Percentiles rank a stretch among this genome's conserved stretches.
These are phyloP conservation scores for Dictyostelium firmibasis DNA, from an alignment of 78 protist species.

Conservation along the genomic window DNA sequence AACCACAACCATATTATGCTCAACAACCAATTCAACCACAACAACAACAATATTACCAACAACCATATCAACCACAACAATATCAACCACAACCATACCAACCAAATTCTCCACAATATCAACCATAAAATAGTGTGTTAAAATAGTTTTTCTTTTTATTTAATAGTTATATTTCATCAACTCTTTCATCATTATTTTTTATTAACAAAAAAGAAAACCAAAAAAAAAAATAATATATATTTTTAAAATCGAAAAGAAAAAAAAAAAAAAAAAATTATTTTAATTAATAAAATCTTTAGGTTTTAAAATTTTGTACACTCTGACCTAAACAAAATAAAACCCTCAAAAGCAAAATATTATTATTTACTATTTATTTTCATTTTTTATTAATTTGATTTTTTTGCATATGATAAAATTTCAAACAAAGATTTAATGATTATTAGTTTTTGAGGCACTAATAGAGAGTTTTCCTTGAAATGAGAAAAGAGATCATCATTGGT, in stretches of 20 bases:
- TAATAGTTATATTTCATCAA: no score
- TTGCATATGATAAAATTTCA: not conserved
- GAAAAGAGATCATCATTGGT: not conserved
- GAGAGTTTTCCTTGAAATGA: not conserved
- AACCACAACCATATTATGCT: slow-evolving; percentile 78
- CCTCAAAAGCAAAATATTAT: not conserved
- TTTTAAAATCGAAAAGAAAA: not conserved
- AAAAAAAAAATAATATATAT: not conserved
- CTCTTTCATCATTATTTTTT: no score
- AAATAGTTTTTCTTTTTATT: not conserved
- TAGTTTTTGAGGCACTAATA: not conserved
- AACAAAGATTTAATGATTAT: not conserved
- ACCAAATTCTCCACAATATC: slow-evolving; percentile 19
- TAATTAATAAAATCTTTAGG: not conserved
- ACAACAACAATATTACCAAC: slow-evolving; percentile 34
- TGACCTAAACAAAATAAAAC: not conserved
- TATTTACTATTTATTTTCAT: not conserved
- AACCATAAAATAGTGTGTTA: not conserved
- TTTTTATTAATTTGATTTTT: not conserved
- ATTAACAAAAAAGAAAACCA: not conserved
- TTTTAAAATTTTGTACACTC: not conserved
- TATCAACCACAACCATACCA: slow-evolving; percentile 17
- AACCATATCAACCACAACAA: slow-evolving; percentile 23
- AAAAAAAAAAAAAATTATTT: not conserved
- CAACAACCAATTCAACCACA: slow-evolving; percentile 25